Conservation (phyloP, 495 filamentous ascomycete species). For the Talaromyces proteolyticus region DNA sequence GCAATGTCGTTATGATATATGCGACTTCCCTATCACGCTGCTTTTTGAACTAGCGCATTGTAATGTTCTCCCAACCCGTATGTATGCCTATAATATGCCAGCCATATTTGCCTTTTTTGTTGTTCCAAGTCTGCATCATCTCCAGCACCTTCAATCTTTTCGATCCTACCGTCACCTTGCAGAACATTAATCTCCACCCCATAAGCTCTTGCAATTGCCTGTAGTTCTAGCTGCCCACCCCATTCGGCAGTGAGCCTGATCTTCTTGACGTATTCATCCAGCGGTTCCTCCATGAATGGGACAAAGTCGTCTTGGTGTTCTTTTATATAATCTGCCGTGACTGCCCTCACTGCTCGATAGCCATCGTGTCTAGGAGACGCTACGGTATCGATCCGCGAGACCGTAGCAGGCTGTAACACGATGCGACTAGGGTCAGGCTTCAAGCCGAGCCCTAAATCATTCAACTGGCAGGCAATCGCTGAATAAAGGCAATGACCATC, state of each 20-base stretch:
- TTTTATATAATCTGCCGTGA: conserved; percentile 50
- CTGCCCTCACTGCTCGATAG: conserved; percentile 41
- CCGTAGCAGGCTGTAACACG: conserved; percentile 25
- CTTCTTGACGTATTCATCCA: conserved; percentile 66
- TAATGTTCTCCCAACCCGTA: conserved; percentile 96
- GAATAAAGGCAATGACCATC: conserved; percentile 97
- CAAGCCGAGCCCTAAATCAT: conserved; percentile 34
- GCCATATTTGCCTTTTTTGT: conserved; percentile 60
- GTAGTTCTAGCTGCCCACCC: conserved; percentile 88
- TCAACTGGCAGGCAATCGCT: conserved; percentile 80
- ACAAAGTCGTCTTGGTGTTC: conserved; percentile 55
- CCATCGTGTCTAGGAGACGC: conserved; percentile 35
- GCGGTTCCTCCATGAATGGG: conserved; percentile 75
- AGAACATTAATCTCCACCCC: conserved; percentile 78
- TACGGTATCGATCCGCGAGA: conserved; percentile 38
- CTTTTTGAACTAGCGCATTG: conserved; percentile 59
- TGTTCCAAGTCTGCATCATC: conserved; percentile 42
- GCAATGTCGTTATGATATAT: no score
- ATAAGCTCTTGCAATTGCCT: conserved; percentile 79
- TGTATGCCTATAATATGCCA: conserved; percentile 90
- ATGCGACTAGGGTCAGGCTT: conserved; percentile 39
- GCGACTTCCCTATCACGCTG: neutral
- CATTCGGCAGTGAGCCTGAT: conserved; percentile 90
- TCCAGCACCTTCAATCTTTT: conserved; percentile 60
- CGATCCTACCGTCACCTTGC: conserved; percentile 70